Base-by-base conservation (phyloP, 805 yeast species). In the Nakazawaea pomicola region DNA sequence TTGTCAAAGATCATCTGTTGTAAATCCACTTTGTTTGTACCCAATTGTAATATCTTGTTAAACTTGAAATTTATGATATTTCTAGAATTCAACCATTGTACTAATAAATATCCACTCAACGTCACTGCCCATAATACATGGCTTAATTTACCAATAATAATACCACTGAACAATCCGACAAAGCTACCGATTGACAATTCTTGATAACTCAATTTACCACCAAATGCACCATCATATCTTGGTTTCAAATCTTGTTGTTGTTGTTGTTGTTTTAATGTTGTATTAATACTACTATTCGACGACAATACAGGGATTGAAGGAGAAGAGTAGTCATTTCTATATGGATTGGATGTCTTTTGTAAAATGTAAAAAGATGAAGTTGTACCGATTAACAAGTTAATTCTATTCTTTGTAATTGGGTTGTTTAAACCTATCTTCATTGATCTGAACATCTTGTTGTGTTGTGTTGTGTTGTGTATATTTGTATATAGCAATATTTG, bases 141-240 rank as follows among this genome's bases (percentile, higher is more conserved):
- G 43, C 78, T 69, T 44, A 81, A 61, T 51, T 78, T 78, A 15
- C 87, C 86, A n/a, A 72, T 68, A 24, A 80, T 60, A 17, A 76
- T 63, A 1, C 88, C 88, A 38, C 73, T 49, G 27, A 74, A 64
- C 43, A 80, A 61, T 0, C 88, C 87, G 6, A 76, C 63, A 52
- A 80, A 63, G 1, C 83, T 76, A 5, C 88, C 88, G 44, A 78
- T 58, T 12, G 84, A 70, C 51, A 81, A 61, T 51, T 81, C 83
- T 50, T 72, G 72, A 53, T 80, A 81, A 58, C 76, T 74, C 47
- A 80, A 59, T 42, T 62, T 64, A 0, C 74, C 73, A n/a, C 65
- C 65, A 40, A 74, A 60, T 0, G 67, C 57, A n/a, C 60, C 58
- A 45, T 62, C 62, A 40, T 45, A 59, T 23, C 41, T 43, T 1